Evolutionary conservation across 257 asterid genomes (phyloP), one percentile per base, ranked within the genome.

Genomic region (Cruciata laevipes): DNA sequence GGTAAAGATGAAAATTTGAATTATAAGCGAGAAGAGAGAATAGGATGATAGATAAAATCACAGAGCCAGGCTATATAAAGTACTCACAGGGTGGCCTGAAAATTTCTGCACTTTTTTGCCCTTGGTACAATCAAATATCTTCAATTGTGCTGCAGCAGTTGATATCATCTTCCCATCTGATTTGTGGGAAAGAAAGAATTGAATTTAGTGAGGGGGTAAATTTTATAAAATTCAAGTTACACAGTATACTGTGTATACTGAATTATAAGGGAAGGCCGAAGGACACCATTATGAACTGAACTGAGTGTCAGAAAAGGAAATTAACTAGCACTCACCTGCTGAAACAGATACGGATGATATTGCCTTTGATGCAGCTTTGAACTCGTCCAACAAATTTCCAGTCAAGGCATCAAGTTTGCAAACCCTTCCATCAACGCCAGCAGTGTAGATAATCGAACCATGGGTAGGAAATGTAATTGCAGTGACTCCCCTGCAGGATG

Each of bases 61-160:
- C 75, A 74, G 66, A 24, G 60, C 69, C 9, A 71, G 73, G 73
- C 37, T 60, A 33, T 76, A 61, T 27, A 77, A 17, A 74, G 61
- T 67, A 81, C 97, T 85, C 78, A 93, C 98, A 18, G 98, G 97
- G 75, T 93, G 98, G 74, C 98, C 98, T 18, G 97, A 83, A 79
- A 90, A 93, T 71, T 84, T 93, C 74, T 88, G 96, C 75, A 93
- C 71, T 81, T 83, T 93, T 85, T 85, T 86, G 70, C 80, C 86
- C 66, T 81, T 84, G 38, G 80, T 68, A 63, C 77, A 80, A 75
- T 83, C 83, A 82, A 88, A 78, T 67, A 93, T 76, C 84, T 86
- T 93, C 77, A 93, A 55, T 72, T 86, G 92, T 78, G 87, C 87
- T 13, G 90, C 84, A 4, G 96, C 97, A 59, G 95, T 79, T 62